Conservation (phyloP, 805 yeast species). For the Komagataella kurtzmanii region DNA sequence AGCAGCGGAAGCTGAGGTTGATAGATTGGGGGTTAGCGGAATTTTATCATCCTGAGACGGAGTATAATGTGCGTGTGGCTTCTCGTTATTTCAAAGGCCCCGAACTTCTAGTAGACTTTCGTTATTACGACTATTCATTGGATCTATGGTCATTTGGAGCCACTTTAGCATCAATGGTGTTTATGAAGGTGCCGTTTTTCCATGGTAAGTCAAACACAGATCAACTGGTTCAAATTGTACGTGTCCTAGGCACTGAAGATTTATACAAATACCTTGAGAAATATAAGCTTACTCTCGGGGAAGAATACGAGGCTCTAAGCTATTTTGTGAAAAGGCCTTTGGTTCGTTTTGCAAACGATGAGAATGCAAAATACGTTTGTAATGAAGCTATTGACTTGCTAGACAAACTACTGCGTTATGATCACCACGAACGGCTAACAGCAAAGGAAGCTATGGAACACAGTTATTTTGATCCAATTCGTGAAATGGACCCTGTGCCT, state of each 20-base stretch:
- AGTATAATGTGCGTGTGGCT: constrained; percentile 86
- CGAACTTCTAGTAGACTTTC: constrained; percentile 69
- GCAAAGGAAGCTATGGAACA: constrained; percentile 84
- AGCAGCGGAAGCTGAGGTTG: constrained; percentile 43
- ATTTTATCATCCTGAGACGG: constrained; percentile 81
- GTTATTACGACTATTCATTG: constrained; percentile 76
- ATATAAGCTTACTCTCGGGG: constrained; percentile 56
- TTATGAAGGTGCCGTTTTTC: constrained; percentile 85
- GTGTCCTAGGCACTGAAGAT: constrained; percentile 77
- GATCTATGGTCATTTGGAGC: constrained; percentile 91
- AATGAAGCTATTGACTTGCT: constrained; percentile 38
- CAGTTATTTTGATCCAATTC: background rate
- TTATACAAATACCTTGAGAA: constrained; percentile 51
- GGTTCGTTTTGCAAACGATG: constrained; percentile 43
- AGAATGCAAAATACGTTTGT: constrained; percentile 36
- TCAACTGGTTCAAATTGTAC: constrained; percentile 81
- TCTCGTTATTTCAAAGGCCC: constrained; percentile 90
- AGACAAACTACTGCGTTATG: constrained; percentile 64
- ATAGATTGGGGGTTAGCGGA: constrained; percentile 96
- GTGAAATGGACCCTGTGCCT: background rate
- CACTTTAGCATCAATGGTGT: constrained; percentile 79
- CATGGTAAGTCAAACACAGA: constrained; percentile 87
- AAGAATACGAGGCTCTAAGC: constrained; percentile 71
- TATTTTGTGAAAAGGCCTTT: constrained; percentile 56
- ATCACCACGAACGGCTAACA: constrained; percentile 78